Base-by-base conservation (phyloP, 164 flowering plant species). In the Tetrastigma voinierianum region DNA sequence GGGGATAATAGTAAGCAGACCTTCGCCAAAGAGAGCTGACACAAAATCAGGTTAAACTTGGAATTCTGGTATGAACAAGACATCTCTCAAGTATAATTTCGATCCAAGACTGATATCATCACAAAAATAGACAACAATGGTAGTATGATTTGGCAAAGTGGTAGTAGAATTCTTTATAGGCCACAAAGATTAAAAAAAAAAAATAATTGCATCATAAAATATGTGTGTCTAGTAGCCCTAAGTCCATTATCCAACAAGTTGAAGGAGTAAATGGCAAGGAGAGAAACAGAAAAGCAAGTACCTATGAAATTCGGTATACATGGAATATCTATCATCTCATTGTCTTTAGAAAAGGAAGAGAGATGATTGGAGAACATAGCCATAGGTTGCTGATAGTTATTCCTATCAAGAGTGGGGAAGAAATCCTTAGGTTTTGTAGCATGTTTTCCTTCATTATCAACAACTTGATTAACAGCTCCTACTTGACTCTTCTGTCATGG, bases 91-190 rank as follows among this genome's bases (percentile, higher is more conserved):
- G n/a, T n/a, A n/a, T n/a, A n/a, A n/a, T n/a, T n/a, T n/a, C n/a
- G n/a, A n/a, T n/a, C n/a, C n/a, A n/a, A n/a, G n/a, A n/a, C n/a
- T n/a, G n/a, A n/a, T n/a, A 47, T 62, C 65, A 7, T 19, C 44
- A 9, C 11, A n/a, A 46, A 47, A 47, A 62, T 21, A 5, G 9
- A 49, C 55, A 19, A 14, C 1, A 47, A 47, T 62, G 14, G 48
- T 44, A 62, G 53, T 20, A 25, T 57, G 60, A 57, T 57, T 57
- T 11, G 60, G 60, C 60, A 57, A 25, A 25, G 19, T 24, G 25
- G 25, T 45, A 24, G 10, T 57, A 24, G 60, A 11, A 9, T 57
- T 43, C 24, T 57, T 17, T 13, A 57, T 57, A 15, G 45, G 10
- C 14, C 25, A 4, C 55, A 17, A 13, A 17, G 55, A n/a, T n/a